Evolutionary conservation across 2,329 filamentous ascomycete genomes (phyloP), one percentile per base, ranked within the genome.

Genomic region (Aspergillus sojae): DNA sequence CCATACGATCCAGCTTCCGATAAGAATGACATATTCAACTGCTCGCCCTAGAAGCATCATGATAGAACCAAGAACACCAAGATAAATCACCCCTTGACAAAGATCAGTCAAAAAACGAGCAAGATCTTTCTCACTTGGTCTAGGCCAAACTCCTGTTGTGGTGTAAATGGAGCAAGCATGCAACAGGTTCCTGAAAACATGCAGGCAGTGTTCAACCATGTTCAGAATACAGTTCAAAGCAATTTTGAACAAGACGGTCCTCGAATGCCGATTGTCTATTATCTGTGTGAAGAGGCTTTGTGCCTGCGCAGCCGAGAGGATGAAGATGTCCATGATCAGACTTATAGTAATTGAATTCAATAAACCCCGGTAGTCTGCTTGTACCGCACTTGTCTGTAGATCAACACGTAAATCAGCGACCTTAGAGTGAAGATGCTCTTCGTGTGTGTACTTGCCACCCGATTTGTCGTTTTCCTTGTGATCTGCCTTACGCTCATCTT

Each of bases 1-100:
- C 77, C 77, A 79, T 14, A 76, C 58, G 32, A 79, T 65, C 77
- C 77, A 79, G 23, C 70, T 73, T 5, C 72, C 73, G 39, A 78
- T 60, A 23, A 78, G 67, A 45, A 77, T 69, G 46, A 78, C 58
- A 36, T 77, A 77, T 2, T 72, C 69, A 4, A 72, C 71, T 56
- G 69, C 67, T 21, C 75, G 73, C 3, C 72, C 69, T 5, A 79
- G 55, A 2, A 78, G 26, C 58, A 77, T 65, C 39, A 72, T 68
- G 4, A 74, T 65, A 54, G 76, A 75, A 0, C 71, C 75, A 34
- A 79, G 68, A 43, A 75, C 65, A 11, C 74, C 65, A 45, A 79
- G 65, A 62, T 79, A 78, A 12, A 77, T 61, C 53, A 72, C 52
- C 9, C 75, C 74, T 62, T 75, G 75, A 2, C 74, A 70, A 21